phyloP scores from a whole-genome alignment of 352 stramenopile genomes.

The Globisporangium paroecandrum region DNA sequence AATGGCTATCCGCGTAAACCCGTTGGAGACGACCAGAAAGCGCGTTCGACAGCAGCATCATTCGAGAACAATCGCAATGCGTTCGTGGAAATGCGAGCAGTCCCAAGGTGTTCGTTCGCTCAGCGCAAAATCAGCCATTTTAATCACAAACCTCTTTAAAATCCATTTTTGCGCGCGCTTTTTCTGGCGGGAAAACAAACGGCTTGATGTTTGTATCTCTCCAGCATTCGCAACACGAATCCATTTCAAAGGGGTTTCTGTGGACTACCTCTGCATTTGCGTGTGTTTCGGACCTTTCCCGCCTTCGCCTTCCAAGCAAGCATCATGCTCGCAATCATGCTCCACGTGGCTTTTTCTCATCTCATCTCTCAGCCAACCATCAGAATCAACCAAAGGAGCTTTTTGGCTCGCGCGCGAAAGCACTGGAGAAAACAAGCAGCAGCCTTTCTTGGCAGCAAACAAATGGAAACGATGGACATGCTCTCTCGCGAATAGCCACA shows the following conservation, averaged over 20 bases:
- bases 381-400: neutral
- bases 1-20: neutral
- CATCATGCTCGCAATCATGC: neutral
- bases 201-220: neutral
- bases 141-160: neutral
- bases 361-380: neutral
- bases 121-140: neutral
- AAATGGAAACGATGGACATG: neutral
- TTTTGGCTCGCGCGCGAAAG: neutral
- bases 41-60: neutral
- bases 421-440: neutral
- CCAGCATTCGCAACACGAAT: neutral
- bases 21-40: neutral
- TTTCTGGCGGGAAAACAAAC: neutral
- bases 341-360: neutral
- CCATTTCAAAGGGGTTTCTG: neutral
- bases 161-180: neutral
- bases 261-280: neutral
- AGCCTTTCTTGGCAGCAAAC: neutral
- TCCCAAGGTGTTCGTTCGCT: neutral
- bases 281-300: neutral
- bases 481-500: neutral
- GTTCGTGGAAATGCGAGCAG: neutral
- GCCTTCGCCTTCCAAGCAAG: neutral
- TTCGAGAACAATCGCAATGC: neutral